Base-by-base conservation (phyloP, 2,329 filamentous ascomycete species). In the Domatiomyces globalis region DNA sequence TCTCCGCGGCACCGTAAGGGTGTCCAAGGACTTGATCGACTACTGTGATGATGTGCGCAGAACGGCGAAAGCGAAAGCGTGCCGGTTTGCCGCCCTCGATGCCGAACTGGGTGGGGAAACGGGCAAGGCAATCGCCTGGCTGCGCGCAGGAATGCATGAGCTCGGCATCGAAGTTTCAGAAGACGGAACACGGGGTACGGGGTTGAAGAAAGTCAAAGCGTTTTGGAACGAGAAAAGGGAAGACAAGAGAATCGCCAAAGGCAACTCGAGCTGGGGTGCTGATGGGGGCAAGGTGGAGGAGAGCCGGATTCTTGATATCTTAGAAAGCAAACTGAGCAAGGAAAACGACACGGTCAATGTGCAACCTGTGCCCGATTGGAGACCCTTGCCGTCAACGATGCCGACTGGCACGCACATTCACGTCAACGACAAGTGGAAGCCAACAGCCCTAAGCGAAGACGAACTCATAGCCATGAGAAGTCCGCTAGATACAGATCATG, bases 291-390 rank as follows among this genome's bases (percentile, higher is more conserved):
- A 79, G 60, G 69, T 87, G 17, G 92, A 96, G 65, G 92, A 98
- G 68, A 80, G 76, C 1, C 76, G 88, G 51, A 84, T 96, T 2
- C 74, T 95, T 49, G 85, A 92, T 61, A 87, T 92, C 80, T 71
- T 98, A 33, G 79, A 94, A 60, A 76, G 74, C 39, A 95, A 95
- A 65, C 95, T 92, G 90, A 80, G 79, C 55, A 92, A 88, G 69
- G 80, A 88, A 68, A 98, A 98, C 63, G 87, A 95, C 66, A 94
- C 86, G 81, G 83, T 95, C 61, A 87, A 89, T 54, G 83, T 87
- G 0, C 87, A 95, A 64, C 51, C 73, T 1, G 77, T 96, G 29
- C 87, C 89, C 0, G 75, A 84, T 0, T 76, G 78, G 4, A 82
- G 81, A 12, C 78, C 84, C 0, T 70, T 95, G 8, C 68, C 94